These are phyloP conservation scores for Ceratobasidium sp. DNA, from an alignment of 1,284 basidiomycete species.

Conservation along the genomic window DNA sequence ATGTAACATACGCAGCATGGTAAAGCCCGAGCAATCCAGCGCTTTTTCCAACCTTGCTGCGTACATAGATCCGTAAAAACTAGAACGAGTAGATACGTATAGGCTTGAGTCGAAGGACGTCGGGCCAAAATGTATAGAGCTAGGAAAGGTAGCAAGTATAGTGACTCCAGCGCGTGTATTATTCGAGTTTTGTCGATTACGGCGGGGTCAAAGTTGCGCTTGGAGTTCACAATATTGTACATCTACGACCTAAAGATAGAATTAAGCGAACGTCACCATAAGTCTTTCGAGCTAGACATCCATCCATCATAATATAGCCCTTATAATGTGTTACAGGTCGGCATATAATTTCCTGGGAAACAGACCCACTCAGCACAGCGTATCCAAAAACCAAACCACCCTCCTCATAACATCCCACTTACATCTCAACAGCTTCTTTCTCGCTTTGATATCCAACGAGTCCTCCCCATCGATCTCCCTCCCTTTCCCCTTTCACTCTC, in stretches of 20 bases:
- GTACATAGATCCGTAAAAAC: background rate
- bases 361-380: no score
- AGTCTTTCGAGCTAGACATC: background rate
- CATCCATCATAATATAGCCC: slow-evolving; percentile 89
- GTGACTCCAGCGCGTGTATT: slow-evolving; percentile 50
- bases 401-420: slow-evolving; percentile 87
- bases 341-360: no score
- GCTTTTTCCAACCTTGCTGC: background rate
- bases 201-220: slow-evolving; percentile 64
- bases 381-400: slow-evolving; percentile 93
- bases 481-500: slow-evolving; percentile 58
- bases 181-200: slow-evolving; percentile 38
- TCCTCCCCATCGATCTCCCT: slow-evolving; percentile 57
- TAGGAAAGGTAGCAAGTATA: slow-evolving; percentile 27
- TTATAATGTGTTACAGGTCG: background rate
- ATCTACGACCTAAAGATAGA: slow-evolving; percentile 69
- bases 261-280: background rate
- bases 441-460: slow-evolving; percentile 54
- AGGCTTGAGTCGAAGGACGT: slow-evolving; percentile 13
- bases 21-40: slow-evolving; percentile 75
- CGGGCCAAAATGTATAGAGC: slow-evolving; percentile 37
- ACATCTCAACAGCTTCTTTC: slow-evolving; percentile 75
- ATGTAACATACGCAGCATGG: slow-evolving; percentile 83
- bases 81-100: slow-evolving; percentile 14
- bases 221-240: slow-evolving; percentile 81